Evolutionary conservation across 306 rosid species (phyloP).

Genomic region (Senna tora): DNA sequence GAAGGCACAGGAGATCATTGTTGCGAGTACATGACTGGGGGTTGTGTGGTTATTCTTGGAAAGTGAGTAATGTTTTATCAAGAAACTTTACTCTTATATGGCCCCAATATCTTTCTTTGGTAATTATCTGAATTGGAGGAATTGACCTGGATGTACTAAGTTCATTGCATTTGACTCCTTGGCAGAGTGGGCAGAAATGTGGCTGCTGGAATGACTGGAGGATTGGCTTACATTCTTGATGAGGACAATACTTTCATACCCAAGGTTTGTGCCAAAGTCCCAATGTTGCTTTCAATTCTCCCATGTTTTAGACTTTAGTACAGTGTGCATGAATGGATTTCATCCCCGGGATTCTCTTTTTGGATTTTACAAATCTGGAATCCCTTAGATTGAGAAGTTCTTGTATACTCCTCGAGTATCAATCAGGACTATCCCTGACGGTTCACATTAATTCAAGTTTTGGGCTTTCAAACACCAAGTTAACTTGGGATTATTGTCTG

Average conservation of each 20-base stretch:
- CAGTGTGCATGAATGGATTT: slow-evolving; percentile 14
- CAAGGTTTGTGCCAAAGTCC: slow-evolving; percentile 60
- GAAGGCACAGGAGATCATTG: slow-evolving; percentile 99
- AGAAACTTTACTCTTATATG: too few relatives aligned
- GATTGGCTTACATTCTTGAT: slow-evolving; percentile 93
- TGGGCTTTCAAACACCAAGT: not conserved
- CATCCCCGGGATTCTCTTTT: not conserved
- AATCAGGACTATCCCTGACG: not conserved
- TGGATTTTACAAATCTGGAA: slow-evolving; percentile 12
- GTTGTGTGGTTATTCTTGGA: slow-evolving; percentile 92
- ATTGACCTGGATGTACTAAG: slow-evolving; percentile 30
- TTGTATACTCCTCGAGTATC: not conserved
- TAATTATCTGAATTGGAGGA: slow-evolving; percentile 26
- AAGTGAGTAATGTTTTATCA: slow-evolving; percentile 77
- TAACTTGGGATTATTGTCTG: not conserved
- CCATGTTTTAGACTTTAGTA: not conserved
- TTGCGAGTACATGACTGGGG: slow-evolving; percentile 99
- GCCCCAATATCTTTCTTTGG: slow-evolving; percentile 1
- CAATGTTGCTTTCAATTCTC: slow-evolving; percentile 10
- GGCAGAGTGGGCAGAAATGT: slow-evolving; percentile 99
- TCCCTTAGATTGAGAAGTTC: not conserved
- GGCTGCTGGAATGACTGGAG: slow-evolving; percentile 99
- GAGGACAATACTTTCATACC: slow-evolving; percentile 86
- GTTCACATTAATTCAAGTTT: not conserved
- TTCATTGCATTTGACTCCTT: slow-evolving; percentile 39